Evolutionary conservation across 371 early-diverging fungal genomes (phyloP), one percentile per base, ranked within the genome.

Genomic region (Rhizopus stolonifer): DNA sequence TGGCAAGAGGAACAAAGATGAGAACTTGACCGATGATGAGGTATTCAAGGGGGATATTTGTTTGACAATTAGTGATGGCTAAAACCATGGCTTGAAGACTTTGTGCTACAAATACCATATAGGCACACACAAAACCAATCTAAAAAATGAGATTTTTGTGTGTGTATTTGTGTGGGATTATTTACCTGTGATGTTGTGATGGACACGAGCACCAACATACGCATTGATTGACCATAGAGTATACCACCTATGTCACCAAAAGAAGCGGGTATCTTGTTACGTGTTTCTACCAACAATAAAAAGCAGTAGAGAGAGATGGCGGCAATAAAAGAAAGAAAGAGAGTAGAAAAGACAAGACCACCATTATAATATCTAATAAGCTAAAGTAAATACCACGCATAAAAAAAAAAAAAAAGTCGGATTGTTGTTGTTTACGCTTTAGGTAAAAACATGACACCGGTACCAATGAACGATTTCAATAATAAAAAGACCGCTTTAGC

Each of bases 391-490:
- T n/a, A n/a, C n/a, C n/a, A n/a, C n/a, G n/a, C n/a, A n/a, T n/a
- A n/a, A 44, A 26, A 8, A 32, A 33, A 39, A 25, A 42, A 53
- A 29, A 29, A 29, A 29, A 29, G 6, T 29, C 29, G 11, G 14
- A 11, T 36, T 36, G 31, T 29, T 29, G 10, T 7, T 7, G 10
- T 39, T 50, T 58, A 56, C 54, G 59, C 61, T 56, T 58, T 58
- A 19, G 54, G 57, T 40, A 57, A 56, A 29, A 49, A 62, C 58
- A 53, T 54, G 24, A 55, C 53, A 70, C 78, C 78, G 18, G 90
- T 93, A 34, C 91, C 94, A 46, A 93, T 86, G 77, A 93, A 93
- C 1, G 91, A 86, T 70, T 93, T 93, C 31, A 91, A 63, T 18
- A 92, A 69, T 70, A 93, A 72, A 61, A 91, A 91, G n/a, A 90